Conservation (phyloP, 257 asterid species). For the Marsdenia floribunda region DNA sequence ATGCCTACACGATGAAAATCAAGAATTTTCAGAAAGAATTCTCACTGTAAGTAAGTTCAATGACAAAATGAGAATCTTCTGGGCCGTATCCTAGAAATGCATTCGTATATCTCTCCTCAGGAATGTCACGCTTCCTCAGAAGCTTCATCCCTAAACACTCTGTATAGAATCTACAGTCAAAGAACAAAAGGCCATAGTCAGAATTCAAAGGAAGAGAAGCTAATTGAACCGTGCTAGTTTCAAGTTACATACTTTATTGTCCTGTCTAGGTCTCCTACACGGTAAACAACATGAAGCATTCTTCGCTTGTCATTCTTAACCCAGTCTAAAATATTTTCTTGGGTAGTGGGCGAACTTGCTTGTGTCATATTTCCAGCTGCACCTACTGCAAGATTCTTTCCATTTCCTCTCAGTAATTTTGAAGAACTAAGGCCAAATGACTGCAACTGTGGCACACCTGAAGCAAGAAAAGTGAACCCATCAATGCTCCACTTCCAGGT, state of each 20-base stretch:
- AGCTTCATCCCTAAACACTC: conserved; percentile 98
- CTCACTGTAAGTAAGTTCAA: conserved; percentile 97
- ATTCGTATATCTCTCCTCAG: conserved; percentile 92
- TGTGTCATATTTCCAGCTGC: conserved; percentile 60
- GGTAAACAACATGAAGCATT: conserved; percentile 97
- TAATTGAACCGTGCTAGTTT: conserved; percentile 1
- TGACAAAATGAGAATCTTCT: conserved; percentile 94
- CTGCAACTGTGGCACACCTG: conserved; percentile 63
- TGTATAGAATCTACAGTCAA: conserved; percentile 77
- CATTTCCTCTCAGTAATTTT: conserved; percentile 42
- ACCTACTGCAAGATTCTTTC: conserved; percentile 27
- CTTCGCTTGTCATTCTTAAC: conserved; percentile 87
- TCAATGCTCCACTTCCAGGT: conserved; percentile 14
- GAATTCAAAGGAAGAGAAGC: conserved; percentile 19
- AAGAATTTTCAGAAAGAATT: conserved; percentile 9
- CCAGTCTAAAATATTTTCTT: conserved; percentile 78
- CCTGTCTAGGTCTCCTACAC: conserved; percentile 97
- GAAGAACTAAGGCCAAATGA: conserved; percentile 53
- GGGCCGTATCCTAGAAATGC: conserved; percentile 99
- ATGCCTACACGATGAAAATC: conserved; percentile 5
- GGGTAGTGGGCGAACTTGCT: conserved; percentile 58
- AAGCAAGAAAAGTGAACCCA: conserved; percentile 19
- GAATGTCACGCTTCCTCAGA: conserved; percentile 85
- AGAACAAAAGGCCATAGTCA: conserved; percentile 15
- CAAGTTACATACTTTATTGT: conserved; percentile 67